A percentile compares a stretch with the other conserved stretches of the same genome.
phyloP scores from a whole-genome alignment of 768 basidiomycete species.

The Rhizopogon salebrosus region DNA sequence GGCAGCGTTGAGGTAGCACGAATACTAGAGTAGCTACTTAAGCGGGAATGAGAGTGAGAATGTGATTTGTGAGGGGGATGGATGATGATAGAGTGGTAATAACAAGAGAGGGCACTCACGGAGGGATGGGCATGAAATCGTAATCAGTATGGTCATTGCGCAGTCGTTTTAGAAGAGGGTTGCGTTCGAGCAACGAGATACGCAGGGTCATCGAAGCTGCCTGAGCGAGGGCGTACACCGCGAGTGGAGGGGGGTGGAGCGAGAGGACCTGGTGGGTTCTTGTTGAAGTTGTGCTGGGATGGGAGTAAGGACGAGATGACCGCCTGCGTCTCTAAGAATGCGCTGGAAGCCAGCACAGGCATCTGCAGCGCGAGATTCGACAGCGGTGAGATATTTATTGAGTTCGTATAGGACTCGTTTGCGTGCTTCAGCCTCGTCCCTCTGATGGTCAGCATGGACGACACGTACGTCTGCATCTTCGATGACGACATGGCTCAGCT shows the following conservation, averaged over 20 bases:
- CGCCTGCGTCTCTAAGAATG: slow-evolving; percentile 39
- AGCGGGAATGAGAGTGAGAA: slow-evolving; percentile 19
- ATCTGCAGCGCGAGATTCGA: slow-evolving; percentile 45
- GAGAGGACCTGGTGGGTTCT: slow-evolving; percentile 28
- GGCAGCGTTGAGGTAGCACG: slow-evolving; percentile 33
- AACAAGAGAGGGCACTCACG: background rate
- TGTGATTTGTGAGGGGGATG: slow-evolving; percentile 8
- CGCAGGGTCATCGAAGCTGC: slow-evolving; percentile 34
- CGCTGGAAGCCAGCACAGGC: slow-evolving; percentile 43
- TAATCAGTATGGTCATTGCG: slow-evolving; percentile 35
- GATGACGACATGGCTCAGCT: slow-evolving; percentile 33
- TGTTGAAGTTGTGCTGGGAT: slow-evolving; percentile 19
- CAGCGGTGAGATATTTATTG: slow-evolving; percentile 38
- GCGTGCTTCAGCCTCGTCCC: slow-evolving; percentile 52
- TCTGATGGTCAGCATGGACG: slow-evolving; percentile 42
- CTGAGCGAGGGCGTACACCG: slow-evolving; percentile 40
- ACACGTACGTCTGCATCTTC: slow-evolving; percentile 46
- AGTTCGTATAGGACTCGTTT: slow-evolving; percentile 48
- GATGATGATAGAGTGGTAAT: background rate
- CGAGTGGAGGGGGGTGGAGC: slow-evolving; percentile 29
- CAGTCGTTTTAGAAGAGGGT: slow-evolving; percentile 46
- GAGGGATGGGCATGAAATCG: slow-evolving; percentile 13
- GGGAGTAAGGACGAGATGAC: slow-evolving; percentile 34
- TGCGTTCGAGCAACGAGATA: slow-evolving; percentile 28
- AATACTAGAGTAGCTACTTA: slow-evolving; percentile 31